phyloP scores from a whole-genome alignment of 2,329 filamentous ascomycete species.

The Apiospora sp. region DNA sequence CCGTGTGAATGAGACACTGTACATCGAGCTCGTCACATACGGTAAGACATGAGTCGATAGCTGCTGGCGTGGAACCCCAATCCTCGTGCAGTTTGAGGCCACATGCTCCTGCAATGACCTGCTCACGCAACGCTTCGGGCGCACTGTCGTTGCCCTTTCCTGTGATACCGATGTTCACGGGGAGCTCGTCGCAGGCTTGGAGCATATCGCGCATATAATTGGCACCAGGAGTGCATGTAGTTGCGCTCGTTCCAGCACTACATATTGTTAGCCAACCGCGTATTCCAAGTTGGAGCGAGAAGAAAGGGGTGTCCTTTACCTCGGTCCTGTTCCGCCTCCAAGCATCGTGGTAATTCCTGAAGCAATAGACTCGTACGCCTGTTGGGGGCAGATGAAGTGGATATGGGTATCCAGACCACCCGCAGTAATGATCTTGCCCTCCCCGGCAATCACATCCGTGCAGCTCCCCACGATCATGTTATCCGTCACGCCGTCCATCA shows the following conservation, averaged over 20 bases:
- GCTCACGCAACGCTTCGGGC: conserved; percentile 75
- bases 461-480: conserved; percentile 85
- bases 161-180: conserved; percentile 89
- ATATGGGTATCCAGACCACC: conserved; percentile 92
- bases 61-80: conserved; percentile 90
- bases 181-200: conserved; percentile 81
- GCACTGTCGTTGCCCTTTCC: conserved; percentile 91
- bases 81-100: conserved; percentile 96
- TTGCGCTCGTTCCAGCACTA: conserved; percentile 87
- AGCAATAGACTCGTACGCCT: conserved; percentile 82
- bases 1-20: conserved; percentile 93
- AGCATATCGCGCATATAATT: conserved; percentile 89
- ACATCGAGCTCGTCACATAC: conserved; percentile 93
- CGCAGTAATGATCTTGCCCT: conserved; percentile 89
- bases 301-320: conserved; percentile 52
- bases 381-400: conserved; percentile 95
- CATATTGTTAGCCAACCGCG: conserved; percentile 35
- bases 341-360: conserved; percentile 91
- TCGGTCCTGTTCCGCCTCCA: conserved; percentile 92
- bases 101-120: conserved; percentile 83
- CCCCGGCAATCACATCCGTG: conserved; percentile 91
- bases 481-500: conserved; percentile 86
- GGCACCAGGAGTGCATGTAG: conserved; percentile 89
- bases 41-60: conserved; percentile 84
- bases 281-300: neutral